A percentile compares a stretch with the other conserved stretches of the same genome.
phyloP scores from a whole-genome alignment of 2,329 filamentous ascomycete species.

The Stenocarpella maydis region DNA sequence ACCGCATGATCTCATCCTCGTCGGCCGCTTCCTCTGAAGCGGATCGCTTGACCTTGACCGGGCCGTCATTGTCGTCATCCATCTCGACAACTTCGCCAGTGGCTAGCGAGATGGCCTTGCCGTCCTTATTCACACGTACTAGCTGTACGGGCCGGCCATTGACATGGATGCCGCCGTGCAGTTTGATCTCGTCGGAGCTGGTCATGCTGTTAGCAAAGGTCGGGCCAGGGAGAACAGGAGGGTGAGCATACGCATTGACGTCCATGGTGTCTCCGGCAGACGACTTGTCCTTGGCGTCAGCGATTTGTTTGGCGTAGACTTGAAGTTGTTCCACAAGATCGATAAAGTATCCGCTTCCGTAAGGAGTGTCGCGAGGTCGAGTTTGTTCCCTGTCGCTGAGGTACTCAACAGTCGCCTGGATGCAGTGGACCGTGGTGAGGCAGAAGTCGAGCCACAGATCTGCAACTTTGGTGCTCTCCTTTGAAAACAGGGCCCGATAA shows the following conservation, averaged over 20 bases:
- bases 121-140: slow-evolving; percentile 81
- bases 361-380: slow-evolving; percentile 84
- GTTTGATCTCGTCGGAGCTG: slow-evolving; percentile 74
- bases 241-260: slow-evolving; percentile 62
- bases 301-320: slow-evolving; percentile 86
- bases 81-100: slow-evolving; percentile 71
- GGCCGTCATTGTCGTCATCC: slow-evolving; percentile 55
- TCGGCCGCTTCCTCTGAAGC: slow-evolving; percentile 75
- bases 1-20: slow-evolving; percentile 84
- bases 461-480: slow-evolving; percentile 81
- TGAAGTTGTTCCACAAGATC: slow-evolving; percentile 94
- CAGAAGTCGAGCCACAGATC: slow-evolving; percentile 84
- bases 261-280: slow-evolving; percentile 66
- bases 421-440: slow-evolving; percentile 87
- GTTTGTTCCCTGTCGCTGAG: slow-evolving; percentile 87
- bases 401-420: slow-evolving; percentile 87
- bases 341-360: slow-evolving; percentile 96
- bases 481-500: slow-evolving; percentile 74
- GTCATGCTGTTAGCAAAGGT: slow-evolving; percentile 40
- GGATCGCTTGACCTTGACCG: slow-evolving; percentile 70
- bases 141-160: slow-evolving; percentile 87
- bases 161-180: slow-evolving; percentile 82
- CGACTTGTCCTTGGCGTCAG: slow-evolving; percentile 74
- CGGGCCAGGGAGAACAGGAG: slow-evolving; percentile 24
- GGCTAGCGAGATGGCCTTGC: slow-evolving; percentile 79